Conservation (phyloP, 768 basidiomycete species). For the Filobasidium floriforme region DNA sequence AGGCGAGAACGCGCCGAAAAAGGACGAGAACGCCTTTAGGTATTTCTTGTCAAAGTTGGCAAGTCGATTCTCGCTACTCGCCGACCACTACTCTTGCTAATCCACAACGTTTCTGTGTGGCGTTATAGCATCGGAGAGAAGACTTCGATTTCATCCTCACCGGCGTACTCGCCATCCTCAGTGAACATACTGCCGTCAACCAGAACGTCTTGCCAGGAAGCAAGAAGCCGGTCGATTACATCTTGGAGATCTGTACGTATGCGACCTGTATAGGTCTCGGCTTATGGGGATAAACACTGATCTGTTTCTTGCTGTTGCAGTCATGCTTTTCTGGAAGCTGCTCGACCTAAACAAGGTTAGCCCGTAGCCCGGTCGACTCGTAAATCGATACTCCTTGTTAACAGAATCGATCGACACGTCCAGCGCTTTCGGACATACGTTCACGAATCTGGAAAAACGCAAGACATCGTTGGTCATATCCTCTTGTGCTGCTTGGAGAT, state of each 20-base stretch:
- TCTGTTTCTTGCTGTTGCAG: constrained; percentile 20
- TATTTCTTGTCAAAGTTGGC: constrained; percentile 88
- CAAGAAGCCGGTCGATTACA: constrained; percentile 70
- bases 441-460: constrained; percentile 68
- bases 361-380: neutral
- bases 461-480: constrained; percentile 69
- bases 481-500: constrained; percentile 75
- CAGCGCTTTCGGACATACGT: constrained; percentile 84
- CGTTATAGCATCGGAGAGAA: constrained; percentile 67
- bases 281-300: constrained; percentile 20
- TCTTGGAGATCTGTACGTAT: constrained; percentile 68
- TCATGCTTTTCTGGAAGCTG: constrained; percentile 69
- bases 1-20: constrained; percentile 16
- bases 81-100: neutral
- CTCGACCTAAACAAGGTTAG: constrained; percentile 83
- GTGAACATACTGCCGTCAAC: constrained; percentile 63
- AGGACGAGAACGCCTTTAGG: constrained; percentile 66
- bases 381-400: neutral
- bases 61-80: constrained; percentile 33
- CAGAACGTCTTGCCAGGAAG: constrained; percentile 77
- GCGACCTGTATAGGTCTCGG: neutral
- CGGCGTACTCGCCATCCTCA: constrained; percentile 53
- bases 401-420: neutral
- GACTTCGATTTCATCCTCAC: constrained; percentile 79
- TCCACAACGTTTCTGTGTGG: neutral